Percentiles rank a stretch among this genome's conserved stretches.
Conservation (phyloP, 2,329 filamentous ascomycete genomes). For the Aureobasidium leucospermi region DNA sequence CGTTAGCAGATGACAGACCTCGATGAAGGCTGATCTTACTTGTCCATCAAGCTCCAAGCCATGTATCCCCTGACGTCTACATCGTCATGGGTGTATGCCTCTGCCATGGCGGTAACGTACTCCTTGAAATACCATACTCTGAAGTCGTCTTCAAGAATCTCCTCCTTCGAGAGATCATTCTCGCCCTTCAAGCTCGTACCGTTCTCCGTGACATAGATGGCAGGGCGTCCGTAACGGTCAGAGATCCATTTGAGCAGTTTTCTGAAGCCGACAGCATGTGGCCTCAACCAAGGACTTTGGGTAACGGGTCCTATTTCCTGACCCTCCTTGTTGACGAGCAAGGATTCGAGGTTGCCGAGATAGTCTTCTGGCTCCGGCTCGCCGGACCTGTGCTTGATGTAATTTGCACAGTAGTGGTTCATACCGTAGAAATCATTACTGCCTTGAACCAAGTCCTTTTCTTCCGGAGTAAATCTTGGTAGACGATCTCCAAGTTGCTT, state of each 20-base stretch:
- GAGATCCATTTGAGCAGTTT: slow-evolving; percentile 70
- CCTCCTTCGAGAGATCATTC: slow-evolving; percentile 62
- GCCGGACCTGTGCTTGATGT: slow-evolving; percentile 64
- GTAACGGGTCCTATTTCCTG: slow-evolving; percentile 63
- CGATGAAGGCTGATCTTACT: slow-evolving; percentile 41
- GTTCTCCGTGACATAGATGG: slow-evolving; percentile 86
- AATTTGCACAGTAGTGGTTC: slow-evolving; percentile 75
- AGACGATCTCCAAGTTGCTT: slow-evolving; percentile 28
- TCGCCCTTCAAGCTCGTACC: slow-evolving; percentile 73
- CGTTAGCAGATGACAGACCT: neutral
- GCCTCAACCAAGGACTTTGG: slow-evolving; percentile 73
- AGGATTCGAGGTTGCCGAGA: slow-evolving; percentile 66
- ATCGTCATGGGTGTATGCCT: slow-evolving; percentile 63
- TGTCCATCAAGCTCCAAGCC: slow-evolving; percentile 74
- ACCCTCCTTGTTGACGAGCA: slow-evolving; percentile 42
- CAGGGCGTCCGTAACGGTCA: slow-evolving; percentile 61
- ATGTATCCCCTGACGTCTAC: slow-evolving; percentile 74
- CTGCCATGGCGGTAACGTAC: slow-evolving; percentile 70
- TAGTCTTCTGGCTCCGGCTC: slow-evolving; percentile 59
- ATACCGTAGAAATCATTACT: slow-evolving; percentile 30
- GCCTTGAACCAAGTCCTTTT: slow-evolving; percentile 26
- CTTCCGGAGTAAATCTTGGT: slow-evolving; percentile 25
- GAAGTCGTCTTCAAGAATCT: slow-evolving; percentile 76
- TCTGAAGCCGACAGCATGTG: slow-evolving; percentile 68
- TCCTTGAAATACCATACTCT: slow-evolving; percentile 69